Base-by-base conservation (phyloP, 2,329 filamentous ascomycete species). In the Xylaria sp. region DNA sequence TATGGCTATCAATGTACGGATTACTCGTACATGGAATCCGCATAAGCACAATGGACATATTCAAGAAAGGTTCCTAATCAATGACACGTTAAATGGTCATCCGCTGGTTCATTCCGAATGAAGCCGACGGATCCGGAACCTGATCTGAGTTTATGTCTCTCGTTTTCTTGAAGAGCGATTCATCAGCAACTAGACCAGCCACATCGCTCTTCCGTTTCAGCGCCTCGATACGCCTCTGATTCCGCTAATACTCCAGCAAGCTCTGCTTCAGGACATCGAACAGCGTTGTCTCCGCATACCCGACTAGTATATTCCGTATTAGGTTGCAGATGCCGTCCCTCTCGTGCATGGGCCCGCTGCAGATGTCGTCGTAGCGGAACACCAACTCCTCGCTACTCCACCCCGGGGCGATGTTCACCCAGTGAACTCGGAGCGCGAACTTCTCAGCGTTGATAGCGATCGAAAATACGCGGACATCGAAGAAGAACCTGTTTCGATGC, bases 401-500 rank as follows among this genome's bases (percentile, higher is more conserved):
- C 23, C 23, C 28, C n/a, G 25, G 3, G 12, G 7, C 12, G 25
- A 10, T 18, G 10, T 36, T 9, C 36, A 51, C 61, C 18, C 39
- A 39, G 23, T 63, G 51, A 20, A 23, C 39, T 28, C 51, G 51
- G 28, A 52, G 12, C 12, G 3, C 12, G 25, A 63, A 48, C 25
- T 49, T 2, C 15, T 56, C 1, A 2, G 51, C 41, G 41, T 56
- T 63, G 51, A 63, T 58, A 18, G 43, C 52, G 13, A 64, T 39
- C n/a, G 62, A 64, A 28, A 64, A 64, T 41, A 64, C 7, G n/a
- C 54, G 62, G 20, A 64, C 62, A 6, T 64, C n/a, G 2, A 2
- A n/a, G 62, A 64, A 64, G 20, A 64, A 64, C 7, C 12, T 28
- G 2, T 58, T 41, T 31, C 39, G 1, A 7, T 58, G n/a, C n/a